A percentile compares a stretch with the other conserved stretches of the same genome.
Conservation (phyloP, 164 flowering plant genomes). For the Nymphaea thermarum region DNA sequence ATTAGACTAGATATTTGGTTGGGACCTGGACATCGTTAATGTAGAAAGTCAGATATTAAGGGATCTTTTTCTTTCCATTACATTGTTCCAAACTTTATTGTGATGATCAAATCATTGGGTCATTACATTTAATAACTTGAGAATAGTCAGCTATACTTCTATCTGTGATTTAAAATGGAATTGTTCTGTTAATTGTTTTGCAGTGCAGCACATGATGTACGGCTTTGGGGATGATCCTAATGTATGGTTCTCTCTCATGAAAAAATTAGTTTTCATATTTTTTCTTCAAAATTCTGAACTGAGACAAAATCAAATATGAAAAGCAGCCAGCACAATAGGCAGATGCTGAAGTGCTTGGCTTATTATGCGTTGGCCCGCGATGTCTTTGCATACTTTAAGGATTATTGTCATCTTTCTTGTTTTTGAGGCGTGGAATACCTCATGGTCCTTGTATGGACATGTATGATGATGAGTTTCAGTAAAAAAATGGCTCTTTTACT, state of each 20-base stretch:
- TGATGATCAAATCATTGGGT: too few species aligned
- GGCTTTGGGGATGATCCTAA: slow-evolving; percentile 83
- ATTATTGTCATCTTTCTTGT: too few species aligned
- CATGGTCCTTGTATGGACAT: too few species aligned
- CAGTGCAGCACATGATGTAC: slow-evolving; percentile 98
- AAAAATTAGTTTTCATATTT: too few species aligned
- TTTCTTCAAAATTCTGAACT: too few species aligned
- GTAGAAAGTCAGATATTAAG: too few species aligned
- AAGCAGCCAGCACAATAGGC: neutral
- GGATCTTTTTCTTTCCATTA: neutral
- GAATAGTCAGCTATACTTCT: neutral
- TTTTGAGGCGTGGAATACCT: too few species aligned
- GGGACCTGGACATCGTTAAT: neutral
- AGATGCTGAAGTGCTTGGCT: neutral
- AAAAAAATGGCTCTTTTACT: neutral
- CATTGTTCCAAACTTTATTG: neutral
- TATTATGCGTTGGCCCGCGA: too few species aligned
- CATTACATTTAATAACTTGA: too few species aligned
- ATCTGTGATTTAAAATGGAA: neutral
- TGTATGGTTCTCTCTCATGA: slow-evolving; percentile 29
- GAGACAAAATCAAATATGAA: too few species aligned
- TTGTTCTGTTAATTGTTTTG: slow-evolving; percentile 4
- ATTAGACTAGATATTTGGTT: neutral
- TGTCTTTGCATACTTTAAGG: too few species aligned
- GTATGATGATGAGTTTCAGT: too few species aligned